Percentiles rank a stretch among this genome's conserved stretches.
Evolutionary conservation across 176 grass and related monocot genomes (phyloP).

Genomic region (Oryza glaberrima): DNA sequence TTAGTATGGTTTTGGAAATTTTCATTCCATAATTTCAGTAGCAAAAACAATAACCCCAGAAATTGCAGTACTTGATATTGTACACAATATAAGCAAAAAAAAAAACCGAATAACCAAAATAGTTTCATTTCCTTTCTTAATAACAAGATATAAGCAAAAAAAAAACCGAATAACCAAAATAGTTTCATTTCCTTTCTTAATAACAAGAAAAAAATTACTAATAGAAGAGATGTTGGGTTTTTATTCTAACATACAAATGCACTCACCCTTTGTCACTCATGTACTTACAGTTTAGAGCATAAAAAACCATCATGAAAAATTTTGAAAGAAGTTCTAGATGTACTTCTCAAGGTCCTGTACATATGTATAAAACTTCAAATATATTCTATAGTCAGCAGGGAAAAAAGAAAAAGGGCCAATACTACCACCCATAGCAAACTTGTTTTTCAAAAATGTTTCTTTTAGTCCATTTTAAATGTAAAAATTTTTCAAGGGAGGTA

Average conservation of each 20-base stretch:
- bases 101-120: neutral
- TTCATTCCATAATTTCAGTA: neutral
- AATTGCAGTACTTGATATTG: neutral
- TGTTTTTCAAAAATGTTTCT: neutral
- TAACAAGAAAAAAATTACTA: neutral
- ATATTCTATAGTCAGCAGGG: neutral
- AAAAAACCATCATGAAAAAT: neutral
- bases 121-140: neutral
- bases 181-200: neutral
- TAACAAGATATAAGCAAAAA: neutral
- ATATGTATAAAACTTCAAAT: neutral
- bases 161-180: neutral
- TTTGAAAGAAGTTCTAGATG: neutral
- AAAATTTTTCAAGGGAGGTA: neutral
- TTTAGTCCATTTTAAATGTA: neutral
- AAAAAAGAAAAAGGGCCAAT: neutral
- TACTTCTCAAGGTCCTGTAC: neutral
- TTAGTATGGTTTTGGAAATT: constrained; percentile 31
- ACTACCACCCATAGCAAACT: neutral
- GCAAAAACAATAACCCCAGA: neutral
- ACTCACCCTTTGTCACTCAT: neutral
- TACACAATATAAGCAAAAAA: neutral
- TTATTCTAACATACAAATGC: neutral
- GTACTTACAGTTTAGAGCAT: neutral
- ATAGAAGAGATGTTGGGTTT: neutral